These are phyloP conservation scores for Stentor coeruleus DNA, from an alignment of 73 alveolate species.

Conservation along the genomic window DNA sequence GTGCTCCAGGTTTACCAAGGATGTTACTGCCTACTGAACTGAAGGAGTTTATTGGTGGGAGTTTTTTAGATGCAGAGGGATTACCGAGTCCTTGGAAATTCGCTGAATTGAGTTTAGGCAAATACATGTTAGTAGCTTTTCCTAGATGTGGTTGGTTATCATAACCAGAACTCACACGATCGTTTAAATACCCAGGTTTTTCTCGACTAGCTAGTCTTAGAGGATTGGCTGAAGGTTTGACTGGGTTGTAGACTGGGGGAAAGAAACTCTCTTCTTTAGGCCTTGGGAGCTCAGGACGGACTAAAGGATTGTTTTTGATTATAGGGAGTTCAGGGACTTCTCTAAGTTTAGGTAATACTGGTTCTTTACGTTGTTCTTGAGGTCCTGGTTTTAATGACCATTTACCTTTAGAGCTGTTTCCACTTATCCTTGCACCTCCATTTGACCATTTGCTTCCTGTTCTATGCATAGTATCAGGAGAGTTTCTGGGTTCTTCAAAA, in stretches of 20 bases:
- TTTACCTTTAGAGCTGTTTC: constrained; percentile 10
- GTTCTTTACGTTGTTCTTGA: background rate
- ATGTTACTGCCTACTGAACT: background rate
- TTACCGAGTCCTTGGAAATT: background rate
- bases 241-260: background rate
- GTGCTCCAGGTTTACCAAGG: background rate
- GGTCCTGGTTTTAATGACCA: background rate
- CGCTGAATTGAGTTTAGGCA: background rate
- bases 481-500: background rate
- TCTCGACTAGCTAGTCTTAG: background rate
- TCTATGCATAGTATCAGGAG: background rate
- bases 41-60: background rate
- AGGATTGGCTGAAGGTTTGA: background rate
- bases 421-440: constrained; percentile 5
- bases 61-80: background rate
- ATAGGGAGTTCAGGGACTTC: constrained; percentile 4
- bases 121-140: too few species aligned
- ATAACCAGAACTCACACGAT: background rate
- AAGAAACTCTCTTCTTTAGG: background rate
- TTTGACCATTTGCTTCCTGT: constrained; percentile 10
- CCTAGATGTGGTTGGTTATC: background rate
- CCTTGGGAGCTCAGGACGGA: background rate
- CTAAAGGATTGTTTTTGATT: background rate
- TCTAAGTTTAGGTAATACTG: background rate
- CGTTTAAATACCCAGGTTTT: background rate